Base-by-base conservation (phyloP, 2,329 filamentous ascomycete genomes). In the Trichoderma afroharzianum region DNA sequence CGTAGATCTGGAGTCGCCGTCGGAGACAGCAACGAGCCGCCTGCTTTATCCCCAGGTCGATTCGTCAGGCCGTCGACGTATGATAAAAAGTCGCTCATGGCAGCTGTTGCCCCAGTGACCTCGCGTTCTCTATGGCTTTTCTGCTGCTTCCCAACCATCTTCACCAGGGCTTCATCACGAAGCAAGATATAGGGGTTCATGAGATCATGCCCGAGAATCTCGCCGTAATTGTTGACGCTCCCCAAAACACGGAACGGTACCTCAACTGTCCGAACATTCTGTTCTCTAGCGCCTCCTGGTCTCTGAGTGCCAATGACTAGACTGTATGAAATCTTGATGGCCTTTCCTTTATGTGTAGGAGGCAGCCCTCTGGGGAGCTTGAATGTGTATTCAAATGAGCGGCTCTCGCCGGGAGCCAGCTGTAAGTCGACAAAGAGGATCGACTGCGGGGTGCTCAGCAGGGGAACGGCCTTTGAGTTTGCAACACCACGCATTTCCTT, bases 401-500 rank as follows among this genome's bases (percentile, higher is more conserved):
- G 91, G 80, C 94, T 97, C 82, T 99, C 94, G 1, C 95, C 96
- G 0, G 96, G 95, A 7, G 88, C 91, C 26, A 99, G 87, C 76
- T 92, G 90, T 70, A 99, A 84, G 80, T 99, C 95, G 68, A 99
- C 96, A 80, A 99, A 99, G 14, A 99, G 84, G 73, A 99, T 93
- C 2, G 94, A 97, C 82, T 98, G 96, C 1, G 95, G 95, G 6
- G 95, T 98, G 18, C 93, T 96, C n/a, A 99, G 86, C 61, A 99
- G 84, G 0, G 96, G 96, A 57, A 99, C 91, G 3, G 93, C 92
- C 79, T 94, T 95, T 36, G 94, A 92, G 79, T 92, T 96, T 30
- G 92, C 92, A 64, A 92, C 91, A 4, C 93, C 93, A 74, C 95
- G 92, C 93, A 98, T 98, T 79, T 98, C 95, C 77, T 95, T 94